These are phyloP conservation scores for Tetrahymena malaccensis DNA, from an alignment of 73 alveolate genomes.

Conservation along the genomic window DNA sequence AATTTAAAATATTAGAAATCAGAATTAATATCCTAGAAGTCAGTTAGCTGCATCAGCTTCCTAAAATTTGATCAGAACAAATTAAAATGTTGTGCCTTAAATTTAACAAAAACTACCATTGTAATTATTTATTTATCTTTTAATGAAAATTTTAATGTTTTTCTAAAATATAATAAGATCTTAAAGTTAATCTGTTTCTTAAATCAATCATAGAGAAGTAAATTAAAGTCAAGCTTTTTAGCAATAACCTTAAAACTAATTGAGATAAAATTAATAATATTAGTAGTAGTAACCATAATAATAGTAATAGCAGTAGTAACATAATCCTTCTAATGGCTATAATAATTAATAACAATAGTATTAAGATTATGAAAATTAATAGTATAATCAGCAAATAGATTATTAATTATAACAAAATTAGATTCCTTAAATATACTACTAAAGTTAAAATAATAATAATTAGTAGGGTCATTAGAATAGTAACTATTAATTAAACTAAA, in stretches of 20 bases:
- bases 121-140: neutral
- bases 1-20: neutral
- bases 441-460: too few species aligned
- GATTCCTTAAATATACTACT: neutral
- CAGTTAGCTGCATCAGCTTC: neutral
- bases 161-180: neutral
- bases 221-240: neutral
- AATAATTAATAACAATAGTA: too few species aligned
- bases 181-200: neutral
- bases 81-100: neutral
- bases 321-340: neutral
- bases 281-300: neutral
- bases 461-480: too few species aligned
- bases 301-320: too few species aligned
- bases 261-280: neutral
- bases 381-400: neutral
- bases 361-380: neutral
- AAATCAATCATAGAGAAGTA: neutral
- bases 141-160: neutral
- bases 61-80: neutral
- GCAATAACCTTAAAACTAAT: neutral
- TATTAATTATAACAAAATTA: too few species aligned
- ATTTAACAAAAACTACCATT: neutral
- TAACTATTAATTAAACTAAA: too few species aligned
- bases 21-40: neutral